Percentiles rank a stretch among this genome's conserved stretches.
These are phyloP conservation scores for Trametopsis cervina DNA, from an alignment of 768 basidiomycete genomes.

Conservation along the genomic window DNA sequence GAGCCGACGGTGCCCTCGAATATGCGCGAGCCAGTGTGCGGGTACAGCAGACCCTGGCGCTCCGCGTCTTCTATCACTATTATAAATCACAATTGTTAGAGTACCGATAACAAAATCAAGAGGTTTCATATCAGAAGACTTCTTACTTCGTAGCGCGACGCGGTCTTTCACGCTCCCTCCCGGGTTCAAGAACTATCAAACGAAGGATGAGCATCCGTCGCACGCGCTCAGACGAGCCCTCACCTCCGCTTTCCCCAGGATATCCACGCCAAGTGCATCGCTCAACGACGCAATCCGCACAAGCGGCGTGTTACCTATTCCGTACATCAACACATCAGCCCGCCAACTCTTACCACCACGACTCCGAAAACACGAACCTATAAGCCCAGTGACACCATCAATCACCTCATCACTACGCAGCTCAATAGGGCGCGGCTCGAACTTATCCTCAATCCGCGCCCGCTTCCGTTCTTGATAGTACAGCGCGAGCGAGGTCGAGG, in stretches of 20 bases:
- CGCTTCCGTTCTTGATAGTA: conserved; percentile 47
- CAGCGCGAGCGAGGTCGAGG: conserved; percentile 56
- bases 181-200: conserved; percentile 83
- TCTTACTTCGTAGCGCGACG: conserved; percentile 84
- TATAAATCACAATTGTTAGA: neutral
- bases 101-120: neutral
- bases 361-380: conserved; percentile 47
- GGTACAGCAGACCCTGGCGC: conserved; percentile 69
- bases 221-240: conserved; percentile 13
- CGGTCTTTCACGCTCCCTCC: conserved; percentile 98
- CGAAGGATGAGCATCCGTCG: neutral
- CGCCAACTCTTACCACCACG: neutral
- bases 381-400: conserved; percentile 74
- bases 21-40: conserved; percentile 84
- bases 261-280: conserved; percentile 86
- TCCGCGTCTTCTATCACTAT: conserved; percentile 95
- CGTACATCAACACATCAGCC: neutral
- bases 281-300: conserved; percentile 89
- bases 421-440: conserved; percentile 54
- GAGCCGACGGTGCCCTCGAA: conserved; percentile 98
- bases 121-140: neutral
- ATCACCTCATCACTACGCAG: conserved; percentile 73
- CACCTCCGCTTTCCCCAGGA: conserved; percentile 93
- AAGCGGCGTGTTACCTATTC: conserved; percentile 89
- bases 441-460: conserved; percentile 26